phyloP scores from a whole-genome alignment of 2,329 filamentous ascomycete genomes.

The Mycosphaerella sp. region DNA sequence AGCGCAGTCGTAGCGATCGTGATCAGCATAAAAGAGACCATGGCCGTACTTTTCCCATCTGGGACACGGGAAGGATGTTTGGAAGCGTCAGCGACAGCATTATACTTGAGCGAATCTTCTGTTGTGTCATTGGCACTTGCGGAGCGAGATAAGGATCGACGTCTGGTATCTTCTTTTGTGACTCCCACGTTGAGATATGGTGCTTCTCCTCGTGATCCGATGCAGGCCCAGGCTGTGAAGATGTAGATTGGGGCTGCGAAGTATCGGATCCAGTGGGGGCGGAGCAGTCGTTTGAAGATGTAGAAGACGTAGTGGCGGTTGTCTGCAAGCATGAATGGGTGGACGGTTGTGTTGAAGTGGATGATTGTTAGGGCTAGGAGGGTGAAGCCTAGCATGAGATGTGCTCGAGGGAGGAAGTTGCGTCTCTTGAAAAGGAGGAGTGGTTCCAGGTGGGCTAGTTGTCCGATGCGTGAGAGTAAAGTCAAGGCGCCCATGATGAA shows the following conservation, averaged over 20 bases:
- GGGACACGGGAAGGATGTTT: slow-evolving; percentile 20
- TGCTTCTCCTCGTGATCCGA: slow-evolving; percentile 50
- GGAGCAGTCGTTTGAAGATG: slow-evolving; percentile 75
- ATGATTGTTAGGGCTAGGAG: slow-evolving; percentile 49
- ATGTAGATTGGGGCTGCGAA: slow-evolving; percentile 62
- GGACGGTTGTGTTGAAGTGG: slow-evolving; percentile 82
- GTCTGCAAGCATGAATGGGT: slow-evolving; percentile 92
- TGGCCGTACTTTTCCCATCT: slow-evolving; percentile 24
- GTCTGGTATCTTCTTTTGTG: not conserved
- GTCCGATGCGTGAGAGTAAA: slow-evolving; percentile 24
- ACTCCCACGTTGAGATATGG: slow-evolving; percentile 1
- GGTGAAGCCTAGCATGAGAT: slow-evolving; percentile 35
- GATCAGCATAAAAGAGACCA: slow-evolving; percentile 51
- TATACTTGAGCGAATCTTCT: slow-evolving; percentile 4
- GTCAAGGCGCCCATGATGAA: slow-evolving; percentile 36
- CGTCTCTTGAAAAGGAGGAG: slow-evolving; percentile 33
- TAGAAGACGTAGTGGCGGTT: slow-evolving; percentile 98
- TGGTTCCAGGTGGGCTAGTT: slow-evolving; percentile 27
- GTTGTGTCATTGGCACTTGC: not conserved
- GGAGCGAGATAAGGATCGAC: not conserved
- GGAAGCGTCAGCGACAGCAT: slow-evolving; percentile 6
- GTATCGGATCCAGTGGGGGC: slow-evolving; percentile 41
- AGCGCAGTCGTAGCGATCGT: slow-evolving; percentile 66
- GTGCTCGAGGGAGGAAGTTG: slow-evolving; percentile 35
- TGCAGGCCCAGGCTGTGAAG: slow-evolving; percentile 60